These are phyloP conservation scores for Aspergillus sp. DNA, from an alignment of 2,329 filamentous ascomycete genomes.

Conservation along the genomic window DNA sequence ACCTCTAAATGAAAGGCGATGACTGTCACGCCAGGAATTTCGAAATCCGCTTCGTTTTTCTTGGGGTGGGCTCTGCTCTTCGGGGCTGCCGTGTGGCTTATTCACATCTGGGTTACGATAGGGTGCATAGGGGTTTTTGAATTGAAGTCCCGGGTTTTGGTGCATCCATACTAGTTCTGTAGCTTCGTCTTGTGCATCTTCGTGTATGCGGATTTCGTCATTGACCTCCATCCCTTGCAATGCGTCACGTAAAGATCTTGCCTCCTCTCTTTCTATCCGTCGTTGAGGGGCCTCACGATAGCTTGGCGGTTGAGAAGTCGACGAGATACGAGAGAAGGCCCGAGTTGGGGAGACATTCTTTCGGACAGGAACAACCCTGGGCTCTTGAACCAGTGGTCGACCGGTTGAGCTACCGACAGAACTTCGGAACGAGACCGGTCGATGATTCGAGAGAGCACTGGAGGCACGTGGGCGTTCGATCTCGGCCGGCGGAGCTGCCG, in stretches of 20 bases:
- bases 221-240: conserved; percentile 60
- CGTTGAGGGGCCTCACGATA: conserved; percentile 57
- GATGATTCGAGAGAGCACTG: conserved; percentile 42
- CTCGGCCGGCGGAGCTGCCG: conserved; percentile 17
- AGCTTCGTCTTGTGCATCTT: conserved; percentile 62
- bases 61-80: conserved; percentile 44
- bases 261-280: conserved; percentile 60
- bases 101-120: conserved; percentile 46
- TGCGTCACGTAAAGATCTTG: conserved; percentile 55
- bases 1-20: conserved; percentile 22
- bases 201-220: conserved; percentile 54
- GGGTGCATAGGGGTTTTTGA: conserved; percentile 49
- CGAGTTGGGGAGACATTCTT: conserved; percentile 40
- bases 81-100: conserved; percentile 42
- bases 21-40: conserved; percentile 15
- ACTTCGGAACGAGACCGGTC: conserved; percentile 31
- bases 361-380: conserved; percentile 29
- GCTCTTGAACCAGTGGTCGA: conserved; percentile 42
- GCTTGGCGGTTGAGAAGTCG: conserved; percentile 38
- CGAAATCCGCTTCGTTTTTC: conserved; percentile 36
- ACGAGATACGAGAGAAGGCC: conserved; percentile 29
- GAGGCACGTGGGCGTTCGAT: conserved; percentile 35
- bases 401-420: conserved; percentile 30
- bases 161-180: conserved; percentile 65
- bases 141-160: conserved; percentile 52